phyloP scores from a whole-genome alignment of 441 rosid species.

The Gossypium schwendimanii region DNA sequence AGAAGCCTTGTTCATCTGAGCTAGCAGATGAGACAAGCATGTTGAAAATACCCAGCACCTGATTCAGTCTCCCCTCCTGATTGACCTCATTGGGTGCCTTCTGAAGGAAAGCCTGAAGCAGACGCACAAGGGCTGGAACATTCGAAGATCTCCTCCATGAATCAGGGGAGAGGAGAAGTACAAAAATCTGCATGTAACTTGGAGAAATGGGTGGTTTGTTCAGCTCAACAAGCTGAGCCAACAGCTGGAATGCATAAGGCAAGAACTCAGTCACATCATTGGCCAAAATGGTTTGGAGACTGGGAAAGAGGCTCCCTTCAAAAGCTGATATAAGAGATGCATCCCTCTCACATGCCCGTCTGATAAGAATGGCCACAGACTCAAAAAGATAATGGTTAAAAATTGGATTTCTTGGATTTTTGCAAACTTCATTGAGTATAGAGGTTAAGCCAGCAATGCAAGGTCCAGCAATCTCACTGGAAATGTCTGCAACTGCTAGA shows the following conservation, averaged over 20 bases:
- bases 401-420: constrained; percentile 81
- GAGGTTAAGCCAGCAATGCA: constrained; percentile 70
- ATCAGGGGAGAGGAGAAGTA: constrained; percentile 68
- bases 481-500: constrained; percentile 73
- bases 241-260: constrained; percentile 90
- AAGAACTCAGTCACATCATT: constrained; percentile 83
- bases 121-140: constrained; percentile 92
- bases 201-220: constrained; percentile 75
- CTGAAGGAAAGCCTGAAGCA: constrained; percentile 93
- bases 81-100: constrained; percentile 72
- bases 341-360: constrained; percentile 79
- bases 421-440: constrained; percentile 70
- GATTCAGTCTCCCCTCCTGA: constrained; percentile 63
- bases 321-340: constrained; percentile 58
- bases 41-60: constrained; percentile 81
- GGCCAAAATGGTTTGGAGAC: constrained; percentile 60
- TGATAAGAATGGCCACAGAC: constrained; percentile 88
- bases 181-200: constrained; percentile 72
- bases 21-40: constrained; percentile 58
- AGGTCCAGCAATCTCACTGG: constrained; percentile 63
- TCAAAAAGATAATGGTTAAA: constrained; percentile 90
- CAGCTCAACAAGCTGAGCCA: constrained; percentile 87
- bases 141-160: constrained; percentile 81
- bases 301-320: constrained; percentile 74
- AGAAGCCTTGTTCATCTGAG: constrained; percentile 90